These are phyloP conservation scores for Claviceps maximensis DNA, from an alignment of 2,329 filamentous ascomycete genomes.

Conservation along the genomic window DNA sequence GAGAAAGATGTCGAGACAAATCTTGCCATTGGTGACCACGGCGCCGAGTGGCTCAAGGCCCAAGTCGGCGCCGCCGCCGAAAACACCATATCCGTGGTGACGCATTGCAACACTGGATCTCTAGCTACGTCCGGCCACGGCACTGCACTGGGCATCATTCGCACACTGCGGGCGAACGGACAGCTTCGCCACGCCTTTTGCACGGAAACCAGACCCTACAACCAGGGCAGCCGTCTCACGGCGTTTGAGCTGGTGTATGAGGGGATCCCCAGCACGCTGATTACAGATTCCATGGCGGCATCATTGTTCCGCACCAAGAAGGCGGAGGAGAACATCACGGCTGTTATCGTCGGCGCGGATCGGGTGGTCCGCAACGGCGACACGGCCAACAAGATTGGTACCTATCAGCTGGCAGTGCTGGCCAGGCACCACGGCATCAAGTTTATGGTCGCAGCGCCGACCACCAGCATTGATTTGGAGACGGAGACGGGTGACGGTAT, in stretches of 20 bases:
- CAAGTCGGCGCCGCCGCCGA: slow-evolving; percentile 37
- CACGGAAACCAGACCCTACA: slow-evolving; percentile 94
- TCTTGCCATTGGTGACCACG: slow-evolving; percentile 67
- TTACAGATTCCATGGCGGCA: slow-evolving; percentile 95
- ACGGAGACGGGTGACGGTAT: slow-evolving; percentile 70
- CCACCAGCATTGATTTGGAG: slow-evolving; percentile 80
- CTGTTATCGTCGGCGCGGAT: slow-evolving; percentile 89
- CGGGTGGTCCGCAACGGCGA: slow-evolving; percentile 93
- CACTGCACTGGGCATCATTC: slow-evolving; percentile 87
- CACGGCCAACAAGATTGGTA: slow-evolving; percentile 97
- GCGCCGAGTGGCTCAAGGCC: slow-evolving; percentile 67
- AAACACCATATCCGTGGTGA: slow-evolving; percentile 62
- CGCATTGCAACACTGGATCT: slow-evolving; percentile 96
- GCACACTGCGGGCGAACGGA: slow-evolving; percentile 55
- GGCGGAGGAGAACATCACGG: slow-evolving; percentile 55
- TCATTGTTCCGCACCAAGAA: slow-evolving; percentile 59
- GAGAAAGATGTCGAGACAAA: slow-evolving; percentile 81
- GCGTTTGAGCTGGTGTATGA: slow-evolving; percentile 96
- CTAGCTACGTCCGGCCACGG: slow-evolving; percentile 96
- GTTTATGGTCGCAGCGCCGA: slow-evolving; percentile 88
- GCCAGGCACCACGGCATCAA: slow-evolving; percentile 80
- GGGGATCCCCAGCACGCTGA: slow-evolving; percentile 75
- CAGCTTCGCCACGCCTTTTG: slow-evolving; percentile 77
- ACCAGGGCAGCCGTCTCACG: slow-evolving; percentile 89
- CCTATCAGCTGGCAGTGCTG: slow-evolving; percentile 83